Base-by-base conservation (phyloP, 2,329 filamentous ascomycete genomes). In the Cladosporium velox region DNA sequence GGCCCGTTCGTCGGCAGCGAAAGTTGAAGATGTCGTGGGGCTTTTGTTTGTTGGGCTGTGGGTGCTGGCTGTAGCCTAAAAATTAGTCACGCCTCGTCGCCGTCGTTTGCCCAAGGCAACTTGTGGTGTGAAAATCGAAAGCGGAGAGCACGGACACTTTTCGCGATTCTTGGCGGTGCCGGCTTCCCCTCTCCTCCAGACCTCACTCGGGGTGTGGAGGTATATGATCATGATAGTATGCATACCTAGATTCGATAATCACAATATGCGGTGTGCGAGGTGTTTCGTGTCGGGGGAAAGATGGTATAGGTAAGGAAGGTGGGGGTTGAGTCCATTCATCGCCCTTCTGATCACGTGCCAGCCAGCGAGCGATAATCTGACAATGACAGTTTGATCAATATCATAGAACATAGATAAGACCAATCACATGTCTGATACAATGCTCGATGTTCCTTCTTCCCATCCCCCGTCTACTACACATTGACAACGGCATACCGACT, bases 1-100 rank as follows among this genome's bases (percentile, higher is more conserved):
- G 44, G 61, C 35, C 61, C 61, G 61, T 38, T 64, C 61, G 61
- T 64, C 49, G 34, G 61, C 61, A 64, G 61, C 61, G 38, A 47
- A 47, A 47, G 35, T 64, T 30, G 21, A 32, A 63, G 61, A 64
- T 64, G 61, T 64, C 61, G 61, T 57, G 35, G 15, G 61, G 51
- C 49, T 52, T 54, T 28, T 55, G 30, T 57, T 52, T 26, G 26
- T 11, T 52, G 49, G n/a, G 61, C 49, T n/a, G 26, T 47, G 59
- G 51, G 59, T 47, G 47, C 30, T 62, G 35, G 41, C 59, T 62
- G 28, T n/a, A 55, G 52, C 28, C 52, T 47, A 3, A 6, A 3
- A 32, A 55, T 35, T 58, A 57, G 61, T 64, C 61, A 64, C 61
- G 61, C 61, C 61, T 64, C 51, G 41, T 64, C 51, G 28, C 54